Evolutionary conservation across 208 protist genomes (phyloP).

Genomic region (Leptomonas seymouri): DNA sequence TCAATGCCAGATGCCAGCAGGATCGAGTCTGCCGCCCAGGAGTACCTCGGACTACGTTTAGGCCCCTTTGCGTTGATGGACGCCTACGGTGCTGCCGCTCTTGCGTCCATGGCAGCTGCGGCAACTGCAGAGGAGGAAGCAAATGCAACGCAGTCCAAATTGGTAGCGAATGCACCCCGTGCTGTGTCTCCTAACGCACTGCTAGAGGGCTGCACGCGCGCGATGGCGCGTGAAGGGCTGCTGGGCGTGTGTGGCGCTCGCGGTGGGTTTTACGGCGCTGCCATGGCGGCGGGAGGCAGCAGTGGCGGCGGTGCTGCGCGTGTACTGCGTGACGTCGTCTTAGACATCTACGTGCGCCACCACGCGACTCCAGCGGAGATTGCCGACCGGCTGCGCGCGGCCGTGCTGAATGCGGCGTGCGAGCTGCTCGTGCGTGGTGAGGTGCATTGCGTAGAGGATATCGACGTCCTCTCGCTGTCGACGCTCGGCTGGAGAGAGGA

Average conservation of each 20-base stretch:
- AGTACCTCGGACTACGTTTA: constrained; percentile 43
- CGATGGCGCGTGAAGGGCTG: constrained; percentile 52
- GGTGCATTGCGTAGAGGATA: constrained; percentile 46
- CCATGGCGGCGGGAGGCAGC: constrained; percentile 4
- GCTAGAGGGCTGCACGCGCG: constrained; percentile 23
- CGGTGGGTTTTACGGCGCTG: constrained; percentile 59
- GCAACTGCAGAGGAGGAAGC: constrained; percentile 2
- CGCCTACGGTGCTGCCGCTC: constrained; percentile 35
- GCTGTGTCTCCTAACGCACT: not conserved
- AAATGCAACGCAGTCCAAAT: not conserved
- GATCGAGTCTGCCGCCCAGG: constrained; percentile 51
- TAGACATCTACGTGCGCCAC: constrained; percentile 39
- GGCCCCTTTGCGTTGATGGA: constrained; percentile 65
- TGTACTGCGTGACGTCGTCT: constrained; percentile 23
- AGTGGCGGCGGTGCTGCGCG: not conserved
- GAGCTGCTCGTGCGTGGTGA: constrained; percentile 51
- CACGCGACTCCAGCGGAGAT: constrained; percentile 38
- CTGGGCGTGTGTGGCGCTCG: constrained; percentile 29
- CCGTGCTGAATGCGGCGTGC: constrained; percentile 65
- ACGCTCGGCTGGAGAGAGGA: constrained; percentile 64
- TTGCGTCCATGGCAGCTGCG: constrained; percentile 45
- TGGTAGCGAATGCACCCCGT: not conserved
- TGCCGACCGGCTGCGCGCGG: constrained; percentile 59
- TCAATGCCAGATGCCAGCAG: constrained; percentile 22
- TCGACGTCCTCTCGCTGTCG: constrained; percentile 61